phyloP scores from a whole-genome alignment of 2,329 filamentous ascomycete genomes.

The Fusarium nematophilum region DNA sequence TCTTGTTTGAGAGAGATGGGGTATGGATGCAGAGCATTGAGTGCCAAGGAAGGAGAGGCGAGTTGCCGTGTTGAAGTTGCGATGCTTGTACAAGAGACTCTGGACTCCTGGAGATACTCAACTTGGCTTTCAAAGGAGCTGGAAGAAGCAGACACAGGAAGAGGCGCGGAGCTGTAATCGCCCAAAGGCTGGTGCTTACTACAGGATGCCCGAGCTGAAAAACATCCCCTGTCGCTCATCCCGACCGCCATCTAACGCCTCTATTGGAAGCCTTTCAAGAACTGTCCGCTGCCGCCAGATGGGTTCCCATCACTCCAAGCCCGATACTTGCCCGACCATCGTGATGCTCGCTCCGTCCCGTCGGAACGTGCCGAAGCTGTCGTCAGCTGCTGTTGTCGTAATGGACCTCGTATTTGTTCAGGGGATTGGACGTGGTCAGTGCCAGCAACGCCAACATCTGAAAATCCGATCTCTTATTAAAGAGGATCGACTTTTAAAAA shows the following conservation, averaged over 20 bases:
- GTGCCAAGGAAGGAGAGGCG: no score
- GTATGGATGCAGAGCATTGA: no score
- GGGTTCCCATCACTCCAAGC: no score
- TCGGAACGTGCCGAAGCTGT: slow-evolving; percentile 1
- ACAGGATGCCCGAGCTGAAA: neutral
- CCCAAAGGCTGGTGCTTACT: neutral
- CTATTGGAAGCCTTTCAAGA: neutral
- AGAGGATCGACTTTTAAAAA: no score
- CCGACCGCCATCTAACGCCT: neutral
- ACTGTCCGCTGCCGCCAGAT: no score
- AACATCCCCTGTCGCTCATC: slow-evolving; percentile 1
- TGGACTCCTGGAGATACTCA: no score
- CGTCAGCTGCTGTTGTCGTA: neutral
- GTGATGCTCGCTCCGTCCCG: neutral
- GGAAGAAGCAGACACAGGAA: no score
- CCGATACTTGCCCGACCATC: neutral
- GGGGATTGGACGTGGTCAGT: neutral
- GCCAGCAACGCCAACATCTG: neutral
- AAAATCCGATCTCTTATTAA: no score
- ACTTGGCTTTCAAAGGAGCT: no score
- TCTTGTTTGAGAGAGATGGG: slow-evolving; percentile 1
- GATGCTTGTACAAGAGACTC: no score
- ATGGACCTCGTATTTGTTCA: neutral
- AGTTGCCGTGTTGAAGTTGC: no score
- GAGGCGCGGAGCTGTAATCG: no score